Evolutionary conservation across 805 yeast genomes (phyloP), one percentile per base, ranked within the genome.

Genomic region (Kuraishia capsulata): DNA sequence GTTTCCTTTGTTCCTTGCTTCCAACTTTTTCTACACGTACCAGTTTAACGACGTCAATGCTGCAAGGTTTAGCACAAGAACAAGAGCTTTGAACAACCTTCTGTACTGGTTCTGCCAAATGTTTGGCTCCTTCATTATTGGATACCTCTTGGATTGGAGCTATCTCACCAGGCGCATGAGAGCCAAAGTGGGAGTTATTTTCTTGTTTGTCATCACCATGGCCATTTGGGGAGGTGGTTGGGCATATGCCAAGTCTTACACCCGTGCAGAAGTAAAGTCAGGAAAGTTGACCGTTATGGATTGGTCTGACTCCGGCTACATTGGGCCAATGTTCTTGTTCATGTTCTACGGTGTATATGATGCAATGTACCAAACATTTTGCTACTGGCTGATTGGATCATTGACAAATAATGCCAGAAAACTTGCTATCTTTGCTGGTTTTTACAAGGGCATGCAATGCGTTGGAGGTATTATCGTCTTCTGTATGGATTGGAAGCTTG

Each of bases 11-110:
- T 75, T 74, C 53, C 67, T 71, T 45, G 66, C 76, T 23, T 70
- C 80, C 30, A 76, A 76, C 60, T 76, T 76, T 76, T 75, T 73
- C 61, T 73, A 73, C 64, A 70, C 79, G 31, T 76, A 75, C 55
- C 80, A 76, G 54, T 72, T 70, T 47, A 73, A 73, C 53, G 73
- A 68, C 40, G 59, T 66, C 54, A 75, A 75, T 50, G 71, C 67
- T 30, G 73, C 69, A n/a, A 57, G 71, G 35, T 75, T 75, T 57
- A 71, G 65, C 47, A 53, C 74, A 41, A 65, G 79, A 52, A 71
- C 81, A 20, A 62, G 81, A 43, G 71, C 80, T 4, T 63, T 75
- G 48, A 75, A 75, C 59, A 69, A 73, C 17, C 57, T 75, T 36
- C 64, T 75, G 37, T 75, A 74, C 57, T 76, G 80, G 79, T 52